Evolutionary conservation across 2,329 filamentous ascomycete genomes (phyloP), one percentile per base, ranked within the genome.

Genomic region (Meredithiella fracta): DNA sequence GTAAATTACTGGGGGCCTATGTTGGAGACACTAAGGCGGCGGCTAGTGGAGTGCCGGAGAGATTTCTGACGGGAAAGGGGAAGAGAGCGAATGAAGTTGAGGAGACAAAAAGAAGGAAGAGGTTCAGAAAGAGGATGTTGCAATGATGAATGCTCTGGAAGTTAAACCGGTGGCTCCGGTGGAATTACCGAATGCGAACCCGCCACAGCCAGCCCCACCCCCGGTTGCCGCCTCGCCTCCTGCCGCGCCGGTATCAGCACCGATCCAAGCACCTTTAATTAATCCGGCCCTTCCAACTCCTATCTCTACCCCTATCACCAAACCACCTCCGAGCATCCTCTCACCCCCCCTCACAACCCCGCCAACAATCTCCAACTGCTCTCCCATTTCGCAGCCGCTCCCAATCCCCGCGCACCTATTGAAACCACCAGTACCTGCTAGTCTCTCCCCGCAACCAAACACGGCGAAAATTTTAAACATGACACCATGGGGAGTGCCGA

Each of bases 1-100:
- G 89, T 65, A 74, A 74, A 29, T 73, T 92, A 62, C 68, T 94
- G 29, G 89, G 86, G 4, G 86, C 83, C 15, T 98, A 90, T 77
- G 83, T 91, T 3, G 91, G 91, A 0, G 77, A 75, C 61, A 74
- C 72, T 60, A 72, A 71, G 65, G 71, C 68, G 62, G 79, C 86
- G 0, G 86, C 85, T 7, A 75, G 74, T 40, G 90, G 89, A 5
- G 90, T 95, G 23, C 91, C 89, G 0, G 81, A 80, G 58, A 78
- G 87, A 53, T 97, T 95, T 65, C 59, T 75, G 42, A 67, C 38
- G 5, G 56, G 53, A 9, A 51, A 42, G 42, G 47, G 15, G 8
- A 47, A 51, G 37, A 20, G 17, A n/a, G 11, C 29, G 11, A 11
- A 14, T 40, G 47, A 25, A 14, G 44, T 42, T n/a, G n/a, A n/a